phyloP scores from a whole-genome alignment of 2,329 filamentous ascomycete genomes.

The Colletotrichum gloeosporioides region DNA sequence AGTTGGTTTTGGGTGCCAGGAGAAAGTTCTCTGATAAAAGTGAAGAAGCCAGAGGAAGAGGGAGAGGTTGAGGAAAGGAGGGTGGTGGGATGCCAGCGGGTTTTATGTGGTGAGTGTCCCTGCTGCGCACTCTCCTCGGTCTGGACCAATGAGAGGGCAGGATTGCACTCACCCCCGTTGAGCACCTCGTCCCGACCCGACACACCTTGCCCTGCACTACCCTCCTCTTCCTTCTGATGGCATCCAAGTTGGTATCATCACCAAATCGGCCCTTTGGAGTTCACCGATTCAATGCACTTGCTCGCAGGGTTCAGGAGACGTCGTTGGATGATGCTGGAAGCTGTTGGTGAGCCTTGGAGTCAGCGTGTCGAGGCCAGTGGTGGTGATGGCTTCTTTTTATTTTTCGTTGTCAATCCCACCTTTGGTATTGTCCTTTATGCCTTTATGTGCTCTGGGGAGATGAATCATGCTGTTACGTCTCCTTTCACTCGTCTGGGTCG shows the following conservation, averaged over 20 bases:
- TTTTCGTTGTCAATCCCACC: not conserved
- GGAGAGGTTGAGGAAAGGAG: conserved; percentile 8
- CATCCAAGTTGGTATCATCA: not conserved
- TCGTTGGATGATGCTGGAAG: not conserved
- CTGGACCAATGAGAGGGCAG: conserved; percentile 14
- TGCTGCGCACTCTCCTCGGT: not conserved
- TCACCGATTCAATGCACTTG: not conserved
- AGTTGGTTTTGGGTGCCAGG: not conserved
- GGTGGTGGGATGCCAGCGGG: conserved; percentile 18
- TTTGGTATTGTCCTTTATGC: not conserved
- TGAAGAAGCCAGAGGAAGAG: not conserved
- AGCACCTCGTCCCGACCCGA: not conserved
- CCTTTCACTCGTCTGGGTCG: not conserved
- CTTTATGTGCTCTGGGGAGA: not conserved
- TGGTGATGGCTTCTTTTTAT: not conserved
- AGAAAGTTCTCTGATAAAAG: not conserved
- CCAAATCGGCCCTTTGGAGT: not conserved
- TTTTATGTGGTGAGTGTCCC: conserved; percentile 24
- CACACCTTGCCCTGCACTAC: not conserved
- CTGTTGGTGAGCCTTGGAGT: not conserved
- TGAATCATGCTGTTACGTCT: not conserved
- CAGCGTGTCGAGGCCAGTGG: not conserved
- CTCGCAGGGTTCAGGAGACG: not conserved
- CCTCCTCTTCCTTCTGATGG: not conserved
- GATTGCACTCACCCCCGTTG: not conserved